Percentiles rank a stretch among this genome's conserved stretches.
Evolutionary conservation across 139 green algal genomes (phyloP).

Genomic region (Chlamydomonas schloesseri): DNA sequence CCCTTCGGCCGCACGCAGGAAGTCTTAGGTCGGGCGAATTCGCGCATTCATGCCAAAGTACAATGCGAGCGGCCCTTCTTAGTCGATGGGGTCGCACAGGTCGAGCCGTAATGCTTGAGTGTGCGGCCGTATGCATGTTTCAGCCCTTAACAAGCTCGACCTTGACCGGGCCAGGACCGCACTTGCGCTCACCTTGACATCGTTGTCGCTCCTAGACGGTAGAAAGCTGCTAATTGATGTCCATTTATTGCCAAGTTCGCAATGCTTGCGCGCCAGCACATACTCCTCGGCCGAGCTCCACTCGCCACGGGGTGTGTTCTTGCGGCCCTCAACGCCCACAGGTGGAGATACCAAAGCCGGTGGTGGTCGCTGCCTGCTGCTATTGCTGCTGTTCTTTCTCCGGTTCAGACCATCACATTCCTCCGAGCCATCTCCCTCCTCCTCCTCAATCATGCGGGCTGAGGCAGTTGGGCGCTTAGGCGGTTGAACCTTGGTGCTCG

Average conservation of each 20-base stretch:
- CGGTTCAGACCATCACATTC: background rate
- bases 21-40: too few relatives aligned
- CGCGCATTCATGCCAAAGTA: too few relatives aligned
- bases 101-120: too few relatives aligned
- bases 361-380: background rate
- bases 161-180: too few relatives aligned
- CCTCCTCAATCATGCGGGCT: background rate
- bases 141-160: too few relatives aligned
- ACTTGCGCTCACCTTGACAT: conserved; percentile 30
- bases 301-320: background rate
- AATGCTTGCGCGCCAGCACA: conserved; percentile 21
- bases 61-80: too few relatives aligned
- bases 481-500: background rate
- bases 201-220: conserved; percentile 16
- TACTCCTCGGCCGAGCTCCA: conserved; percentile 14
- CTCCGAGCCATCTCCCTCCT: background rate
- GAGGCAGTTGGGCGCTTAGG: background rate
- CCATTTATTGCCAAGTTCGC: conserved; percentile 42
- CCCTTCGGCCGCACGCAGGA: too few relatives aligned
- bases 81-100: too few relatives aligned
- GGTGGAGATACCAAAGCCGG: background rate
- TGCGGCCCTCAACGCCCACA: too few relatives aligned
- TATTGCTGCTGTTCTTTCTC: background rate
- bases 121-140: too few relatives aligned
- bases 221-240: conserved; percentile 13